A percentile compares a stretch with the other conserved stretches of the same genome.
These are phyloP conservation scores for Didymella lethalis DNA, from an alignment of 2,329 filamentous ascomycete species.

Conservation along the genomic window DNA sequence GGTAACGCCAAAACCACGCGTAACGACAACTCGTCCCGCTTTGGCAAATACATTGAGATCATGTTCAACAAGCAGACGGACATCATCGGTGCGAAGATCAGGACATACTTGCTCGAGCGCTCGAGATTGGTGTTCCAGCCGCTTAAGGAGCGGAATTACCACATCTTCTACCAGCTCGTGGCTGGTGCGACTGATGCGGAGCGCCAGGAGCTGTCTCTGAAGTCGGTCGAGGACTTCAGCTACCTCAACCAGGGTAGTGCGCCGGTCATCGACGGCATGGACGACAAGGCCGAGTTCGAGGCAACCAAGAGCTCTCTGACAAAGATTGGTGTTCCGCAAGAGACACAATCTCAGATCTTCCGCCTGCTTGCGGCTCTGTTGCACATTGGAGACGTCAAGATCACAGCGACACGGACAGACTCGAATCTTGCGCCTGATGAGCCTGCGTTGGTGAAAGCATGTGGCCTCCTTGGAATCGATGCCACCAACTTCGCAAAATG, in stretches of 20 bases:
- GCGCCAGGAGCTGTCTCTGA: conserved; percentile 77
- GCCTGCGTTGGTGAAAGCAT: conserved; percentile 81
- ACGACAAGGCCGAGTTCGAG: conserved; percentile 92
- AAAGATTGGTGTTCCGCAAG: conserved; percentile 81
- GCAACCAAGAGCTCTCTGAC: conserved; percentile 85
- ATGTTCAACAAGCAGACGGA: conserved; percentile 96
- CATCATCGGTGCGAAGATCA: conserved; percentile 97
- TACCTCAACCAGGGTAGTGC: conserved; percentile 96
- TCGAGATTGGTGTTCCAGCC: conserved; percentile 97
- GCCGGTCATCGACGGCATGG: conserved; percentile 89
- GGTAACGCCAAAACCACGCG: conserved; percentile 99
- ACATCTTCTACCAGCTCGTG: conserved; percentile 97
- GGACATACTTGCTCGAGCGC: conserved; percentile 93
- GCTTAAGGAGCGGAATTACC: conserved; percentile 96
- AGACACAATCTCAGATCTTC: conserved; percentile 86
- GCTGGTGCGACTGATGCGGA: conserved; percentile 88
- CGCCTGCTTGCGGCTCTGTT: conserved; percentile 87
- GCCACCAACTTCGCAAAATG: conserved; percentile 89
- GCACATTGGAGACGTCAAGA: conserved; percentile 96
- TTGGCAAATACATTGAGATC: conserved; percentile 99
- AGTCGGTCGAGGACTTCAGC: conserved; percentile 88
- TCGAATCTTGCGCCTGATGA: conserved; percentile 83
- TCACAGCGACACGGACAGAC: conserved; percentile 86
- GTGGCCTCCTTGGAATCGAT: conserved; percentile 86
- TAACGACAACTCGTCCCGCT: conserved; percentile 98